Percentiles rank a stretch among this genome's conserved stretches.
phyloP scores from a whole-genome alignment of 805 yeast species.

The Zygosaccharomyces bailii region DNA sequence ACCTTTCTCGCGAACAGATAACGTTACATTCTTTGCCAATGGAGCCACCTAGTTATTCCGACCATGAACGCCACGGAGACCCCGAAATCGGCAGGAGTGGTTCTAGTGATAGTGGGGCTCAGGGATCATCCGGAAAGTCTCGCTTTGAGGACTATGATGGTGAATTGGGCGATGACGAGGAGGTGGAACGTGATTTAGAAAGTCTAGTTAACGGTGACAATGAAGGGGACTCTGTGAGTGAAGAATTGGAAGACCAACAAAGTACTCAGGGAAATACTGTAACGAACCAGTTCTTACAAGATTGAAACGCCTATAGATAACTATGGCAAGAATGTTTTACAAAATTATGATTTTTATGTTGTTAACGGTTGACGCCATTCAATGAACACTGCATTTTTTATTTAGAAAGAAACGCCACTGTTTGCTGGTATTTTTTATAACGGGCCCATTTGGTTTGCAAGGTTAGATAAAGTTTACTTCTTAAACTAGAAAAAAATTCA shows the following conservation, averaged over 20 bases:
- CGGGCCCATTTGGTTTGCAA: neutral
- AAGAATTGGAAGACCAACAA: constrained; percentile 7
- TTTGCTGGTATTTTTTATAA: neutral
- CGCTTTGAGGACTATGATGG: constrained; percentile 12
- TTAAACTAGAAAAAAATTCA: neutral
- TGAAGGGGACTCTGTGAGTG: constrained; percentile 6
- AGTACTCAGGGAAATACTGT: constrained; percentile 15
- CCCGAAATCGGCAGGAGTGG: constrained; percentile 4
- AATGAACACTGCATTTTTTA: neutral
- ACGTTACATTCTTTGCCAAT: constrained; percentile 36
- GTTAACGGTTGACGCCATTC: neutral
- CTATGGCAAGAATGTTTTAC: neutral
- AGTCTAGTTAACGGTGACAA: constrained; percentile 1
- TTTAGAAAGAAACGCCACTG: neutral
- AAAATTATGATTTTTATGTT: neutral
- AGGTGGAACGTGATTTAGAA: constrained; percentile 4
- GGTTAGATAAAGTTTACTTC: neutral
- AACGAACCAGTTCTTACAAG: constrained; percentile 18
- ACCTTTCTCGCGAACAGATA: constrained; percentile 30
- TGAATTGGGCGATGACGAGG: constrained; percentile 18
- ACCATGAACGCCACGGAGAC: constrained; percentile 14
- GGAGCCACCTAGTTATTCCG: constrained; percentile 41
- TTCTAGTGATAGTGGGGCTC: neutral
- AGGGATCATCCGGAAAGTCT: neutral
- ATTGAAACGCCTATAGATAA: constrained; percentile 1